phyloP scores from a whole-genome alignment of 306 rosid genomes.

The Pyrus pyrifolia region DNA sequence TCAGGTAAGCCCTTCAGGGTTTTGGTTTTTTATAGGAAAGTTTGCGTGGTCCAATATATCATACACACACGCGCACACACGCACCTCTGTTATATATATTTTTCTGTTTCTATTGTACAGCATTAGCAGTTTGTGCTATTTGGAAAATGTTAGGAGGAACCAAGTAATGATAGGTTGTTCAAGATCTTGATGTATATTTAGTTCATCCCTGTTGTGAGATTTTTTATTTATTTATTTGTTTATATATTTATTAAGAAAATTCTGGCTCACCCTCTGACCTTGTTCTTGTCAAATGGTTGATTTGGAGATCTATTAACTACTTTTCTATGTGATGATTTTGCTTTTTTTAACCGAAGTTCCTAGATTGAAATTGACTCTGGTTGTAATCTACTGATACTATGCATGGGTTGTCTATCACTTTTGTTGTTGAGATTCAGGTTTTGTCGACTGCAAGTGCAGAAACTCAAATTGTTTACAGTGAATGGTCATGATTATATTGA shows the following conservation, averaged over 20 bases:
- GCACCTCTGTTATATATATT: background rate
- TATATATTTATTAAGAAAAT: background rate
- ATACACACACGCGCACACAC: background rate
- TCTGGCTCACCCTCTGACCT: background rate
- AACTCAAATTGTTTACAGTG: background rate
- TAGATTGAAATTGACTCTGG: background rate
- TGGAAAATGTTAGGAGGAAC: background rate
- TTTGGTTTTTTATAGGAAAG: background rate
- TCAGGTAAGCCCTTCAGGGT: conserved; percentile 48
- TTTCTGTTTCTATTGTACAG: background rate
- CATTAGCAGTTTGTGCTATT: background rate
- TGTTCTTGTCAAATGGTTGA: background rate
- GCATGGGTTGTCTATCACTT: background rate
- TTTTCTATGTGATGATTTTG: background rate
- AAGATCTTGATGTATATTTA: background rate
- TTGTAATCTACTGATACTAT: background rate
- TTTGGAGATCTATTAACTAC: background rate
- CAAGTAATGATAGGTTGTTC: background rate
- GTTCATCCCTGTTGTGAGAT: background rate
- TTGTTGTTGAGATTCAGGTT: background rate
- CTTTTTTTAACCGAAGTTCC: background rate
- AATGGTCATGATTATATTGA: background rate
- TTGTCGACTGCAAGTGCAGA: background rate
- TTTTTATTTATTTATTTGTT: too few relatives aligned
- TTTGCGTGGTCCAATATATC: conserved; percentile 6